These are phyloP conservation scores for Cyanidiococcus yangmingshanensis DNA, from an alignment of 23 red algal species.

Conservation along the genomic window DNA sequence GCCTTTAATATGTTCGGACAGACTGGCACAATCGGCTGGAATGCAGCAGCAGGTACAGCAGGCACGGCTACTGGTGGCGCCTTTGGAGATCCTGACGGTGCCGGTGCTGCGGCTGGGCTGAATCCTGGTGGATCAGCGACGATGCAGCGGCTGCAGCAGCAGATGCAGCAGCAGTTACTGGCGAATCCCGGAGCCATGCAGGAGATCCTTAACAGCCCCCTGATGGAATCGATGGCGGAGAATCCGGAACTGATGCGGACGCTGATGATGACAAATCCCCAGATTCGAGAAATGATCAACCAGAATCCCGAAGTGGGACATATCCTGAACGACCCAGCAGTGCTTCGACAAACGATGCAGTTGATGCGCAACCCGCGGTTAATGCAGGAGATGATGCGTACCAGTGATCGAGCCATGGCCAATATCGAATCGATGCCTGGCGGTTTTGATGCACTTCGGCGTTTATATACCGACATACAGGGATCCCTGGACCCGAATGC, in stretches of 20 bases:
- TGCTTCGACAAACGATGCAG: slow-evolving; percentile 87
- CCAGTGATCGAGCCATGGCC: slow-evolving; percentile 89
- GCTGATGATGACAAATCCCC: slow-evolving; percentile 91
- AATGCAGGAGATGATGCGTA: slow-evolving; percentile 96
- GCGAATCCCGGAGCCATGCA: slow-evolving; percentile 72
- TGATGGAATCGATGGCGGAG: slow-evolving; percentile 93
- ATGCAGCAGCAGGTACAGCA: slow-evolving; percentile 4
- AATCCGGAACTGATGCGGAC: slow-evolving; percentile 83
- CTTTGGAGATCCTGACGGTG: neutral
- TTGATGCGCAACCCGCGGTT: slow-evolving; percentile 76
- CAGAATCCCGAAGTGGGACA: slow-evolving; percentile 86
- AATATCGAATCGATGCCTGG: slow-evolving; percentile 99
- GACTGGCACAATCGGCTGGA: neutral
- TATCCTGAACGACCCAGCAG: slow-evolving; percentile 80
- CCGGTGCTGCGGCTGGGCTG: neutral
- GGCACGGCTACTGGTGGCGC: neutral
- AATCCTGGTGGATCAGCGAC: neutral
- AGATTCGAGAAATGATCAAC: slow-evolving; percentile 87
- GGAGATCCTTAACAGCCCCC: slow-evolving; percentile 76
- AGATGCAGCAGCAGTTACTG: slow-evolving; percentile 60
- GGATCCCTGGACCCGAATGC: slow-evolving; percentile 48
- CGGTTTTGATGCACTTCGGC: slow-evolving; percentile 89
- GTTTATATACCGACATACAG: slow-evolving; percentile 88
- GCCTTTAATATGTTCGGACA: slow-evolving; percentile 6
- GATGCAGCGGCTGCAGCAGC: neutral